Base-by-base conservation (phyloP, 106 monocot genomes). In the Allium fistulosum region DNA sequence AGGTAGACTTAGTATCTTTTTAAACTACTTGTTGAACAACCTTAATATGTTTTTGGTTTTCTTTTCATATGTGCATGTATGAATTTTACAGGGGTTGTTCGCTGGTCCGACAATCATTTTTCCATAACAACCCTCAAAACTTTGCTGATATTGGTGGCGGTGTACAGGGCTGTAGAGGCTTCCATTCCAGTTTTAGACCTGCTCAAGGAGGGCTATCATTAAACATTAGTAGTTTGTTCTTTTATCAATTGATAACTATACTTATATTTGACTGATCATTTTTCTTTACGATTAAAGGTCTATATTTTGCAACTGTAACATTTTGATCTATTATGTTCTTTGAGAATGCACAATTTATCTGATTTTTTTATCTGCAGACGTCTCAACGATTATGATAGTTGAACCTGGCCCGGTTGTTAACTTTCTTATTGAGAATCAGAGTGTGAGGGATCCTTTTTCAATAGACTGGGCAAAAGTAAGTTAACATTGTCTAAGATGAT, bases 361-460 rank as follows among this genome's bases (percentile, higher is more conserved):
- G 5, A 3, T 49, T 65, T 4, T 37, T 15, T 59, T 7, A 1
- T 51, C 46, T 11, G 59, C 50, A 97, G 96, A 97, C 88, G 86
- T 88, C 7, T 97, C 96, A 22, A 97, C 96, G 0, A 97, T 92
- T 1, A 99, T 99, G 93, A 87, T 93, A 47, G 90, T 99, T 18
- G 87, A 62, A 59, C 90, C 99, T 1, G 99, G 99, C 10, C 89
- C 99, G 0, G 82, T 99, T 10, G 57, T 93, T 28, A 85, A 93
- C 49, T 99, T 99, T 61, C 87, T 99, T 8, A 49, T 89, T 51
- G 77, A 53, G 1, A 93, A 99, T 58, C 99, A 99, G 62, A 90
- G 89, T 68, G 87, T 68, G 11, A 67, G 81, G 4, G 74, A 78
- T 70, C 86, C 84, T 51, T 75, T 49, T 58, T 66, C 67, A 12